phyloP scores from a whole-genome alignment of 225 moss, liverwort and hornwort species.

The Thuidium tamariscinum region DNA sequence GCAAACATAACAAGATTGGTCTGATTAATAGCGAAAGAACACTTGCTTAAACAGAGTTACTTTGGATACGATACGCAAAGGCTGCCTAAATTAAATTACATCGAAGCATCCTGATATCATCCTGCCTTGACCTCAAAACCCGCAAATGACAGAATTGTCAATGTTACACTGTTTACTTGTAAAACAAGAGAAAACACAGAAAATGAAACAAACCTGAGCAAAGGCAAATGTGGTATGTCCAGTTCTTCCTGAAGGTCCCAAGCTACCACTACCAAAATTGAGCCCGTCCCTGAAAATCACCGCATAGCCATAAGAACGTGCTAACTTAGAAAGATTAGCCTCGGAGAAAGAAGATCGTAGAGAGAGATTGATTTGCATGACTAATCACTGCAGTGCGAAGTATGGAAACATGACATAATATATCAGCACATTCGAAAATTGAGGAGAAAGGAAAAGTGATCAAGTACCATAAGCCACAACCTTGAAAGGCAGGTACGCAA shows the following conservation, averaged over 20 bases:
- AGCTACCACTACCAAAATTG: conserved; percentile 41
- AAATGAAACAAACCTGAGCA: conserved; percentile 18
- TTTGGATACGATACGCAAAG: background rate
- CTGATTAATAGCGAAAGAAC: background rate
- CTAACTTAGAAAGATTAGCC: background rate
- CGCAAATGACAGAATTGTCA: background rate
- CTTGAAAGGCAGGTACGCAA: conserved; percentile 39
- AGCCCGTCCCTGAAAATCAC: conserved; percentile 30
- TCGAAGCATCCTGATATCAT: background rate
- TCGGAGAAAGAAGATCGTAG: background rate
- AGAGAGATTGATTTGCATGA: background rate
- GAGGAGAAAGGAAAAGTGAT: background rate
- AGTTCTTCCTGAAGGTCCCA: conserved; percentile 44
- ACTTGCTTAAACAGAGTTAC: background rate
- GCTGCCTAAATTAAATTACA: background rate
- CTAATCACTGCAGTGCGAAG: background rate
- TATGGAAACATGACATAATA: background rate
- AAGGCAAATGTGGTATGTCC: conserved; percentile 35
- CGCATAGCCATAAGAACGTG: background rate
- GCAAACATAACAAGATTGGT: background rate
- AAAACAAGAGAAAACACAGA: background rate
- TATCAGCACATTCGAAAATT: background rate
- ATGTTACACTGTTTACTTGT: background rate
- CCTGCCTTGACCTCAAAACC: background rate
- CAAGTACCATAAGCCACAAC: conserved; percentile 51